Percentiles rank a stretch among this genome's conserved stretches.
phyloP scores from a whole-genome alignment of 169 alveolate genomes.

The Fabrea salina region DNA sequence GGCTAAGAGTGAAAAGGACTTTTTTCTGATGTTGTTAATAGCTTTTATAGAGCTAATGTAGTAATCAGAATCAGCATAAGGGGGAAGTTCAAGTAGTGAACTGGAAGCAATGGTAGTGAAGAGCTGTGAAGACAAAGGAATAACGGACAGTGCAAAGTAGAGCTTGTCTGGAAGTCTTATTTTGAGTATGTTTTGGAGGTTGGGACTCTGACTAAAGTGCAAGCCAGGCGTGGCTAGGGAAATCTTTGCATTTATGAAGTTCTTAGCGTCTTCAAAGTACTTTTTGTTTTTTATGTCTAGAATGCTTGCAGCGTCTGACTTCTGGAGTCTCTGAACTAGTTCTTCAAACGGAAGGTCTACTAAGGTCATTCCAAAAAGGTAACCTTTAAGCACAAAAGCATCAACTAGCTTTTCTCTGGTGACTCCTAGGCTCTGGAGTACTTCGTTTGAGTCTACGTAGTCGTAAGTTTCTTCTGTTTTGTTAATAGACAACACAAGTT shows the following conservation, averaged over 20 bases:
- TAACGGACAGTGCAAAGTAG: constrained; percentile 4
- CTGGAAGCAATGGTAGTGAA: background rate
- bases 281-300: background rate
- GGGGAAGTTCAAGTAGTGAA: background rate
- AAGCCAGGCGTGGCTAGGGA: background rate
- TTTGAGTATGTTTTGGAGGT: background rate
- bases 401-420: background rate
- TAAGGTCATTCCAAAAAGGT: background rate
- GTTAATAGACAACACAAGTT: background rate
- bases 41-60: background rate
- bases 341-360: background rate
- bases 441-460: background rate
- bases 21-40: background rate
- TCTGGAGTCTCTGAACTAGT: background rate
- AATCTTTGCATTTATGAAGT: background rate
- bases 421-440: background rate
- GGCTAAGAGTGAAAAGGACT: background rate
- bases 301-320: background rate
- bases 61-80: constrained; percentile 9
- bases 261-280: background rate
- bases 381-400: constrained; percentile 2
- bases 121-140: background rate
- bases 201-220: background rate
- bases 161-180: background rate
- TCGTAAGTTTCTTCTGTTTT: background rate